Evolutionary conservation across 1,139 yeast species (phyloP).

Genomic region (Geotrichum carabidarum): DNA sequence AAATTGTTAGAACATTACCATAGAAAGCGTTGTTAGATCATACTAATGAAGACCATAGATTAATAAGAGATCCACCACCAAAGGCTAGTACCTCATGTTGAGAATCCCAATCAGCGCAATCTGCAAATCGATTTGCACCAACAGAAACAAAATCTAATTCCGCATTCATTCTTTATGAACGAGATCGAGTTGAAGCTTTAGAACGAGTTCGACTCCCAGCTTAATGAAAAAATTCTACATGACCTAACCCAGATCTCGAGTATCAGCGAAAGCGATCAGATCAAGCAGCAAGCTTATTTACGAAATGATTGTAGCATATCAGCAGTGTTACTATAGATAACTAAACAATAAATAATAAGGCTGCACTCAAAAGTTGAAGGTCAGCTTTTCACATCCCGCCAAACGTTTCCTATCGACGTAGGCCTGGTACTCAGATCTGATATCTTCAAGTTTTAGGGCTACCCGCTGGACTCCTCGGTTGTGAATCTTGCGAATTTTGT

Average conservation of each 20-base stretch:
- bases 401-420: constrained; percentile 1
- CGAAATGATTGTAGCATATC: too few relatives aligned
- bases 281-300: too few relatives aligned
- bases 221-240: too few relatives aligned
- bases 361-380: not conserved
- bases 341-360: not conserved
- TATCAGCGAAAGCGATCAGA: too few relatives aligned
- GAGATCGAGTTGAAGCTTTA: too few relatives aligned
- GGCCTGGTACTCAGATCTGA: constrained; percentile 3
- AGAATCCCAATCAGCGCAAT: constrained; percentile 54
- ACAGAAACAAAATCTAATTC: constrained; percentile 54
- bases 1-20: not conserved
- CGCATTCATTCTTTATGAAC: not conserved
- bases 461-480: constrained; percentile 9
- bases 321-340: not conserved
- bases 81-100: constrained; percentile 51
- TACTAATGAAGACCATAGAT: constrained; percentile 62
- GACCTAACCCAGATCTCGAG: too few relatives aligned
- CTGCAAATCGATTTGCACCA: constrained; percentile 76
- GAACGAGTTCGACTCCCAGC: too few relatives aligned
- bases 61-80: constrained; percentile 72
- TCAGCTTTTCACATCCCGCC: not conserved
- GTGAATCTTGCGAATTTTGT: constrained; percentile 6
- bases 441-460: constrained; percentile 9
- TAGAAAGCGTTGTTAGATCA: constrained; percentile 24